Evolutionary conservation across 73 alveolate species (phyloP), one percentile per base, ranked within the genome.

Genomic region (Effrenium voratum): DNA sequence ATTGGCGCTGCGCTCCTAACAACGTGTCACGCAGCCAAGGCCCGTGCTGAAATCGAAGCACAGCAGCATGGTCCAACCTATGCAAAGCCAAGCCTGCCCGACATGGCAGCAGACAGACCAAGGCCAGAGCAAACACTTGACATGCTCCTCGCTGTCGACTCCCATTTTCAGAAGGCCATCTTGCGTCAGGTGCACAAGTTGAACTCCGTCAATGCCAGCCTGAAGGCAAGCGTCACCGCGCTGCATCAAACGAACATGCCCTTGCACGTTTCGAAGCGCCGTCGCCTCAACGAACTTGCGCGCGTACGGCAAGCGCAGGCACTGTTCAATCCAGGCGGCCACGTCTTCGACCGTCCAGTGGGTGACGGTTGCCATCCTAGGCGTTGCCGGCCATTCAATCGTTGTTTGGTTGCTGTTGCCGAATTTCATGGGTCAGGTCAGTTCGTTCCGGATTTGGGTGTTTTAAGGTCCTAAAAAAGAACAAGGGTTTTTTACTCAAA

Each of bases 291-390:
- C 60, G 44, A 79, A 79, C 45, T 28, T 66, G 5, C 45, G 68
- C 0, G 68, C 90, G 28, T 79, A 79, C 32, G 90, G 90, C 22
- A 79, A 50, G 22, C 30, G 90, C 90, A 79, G 32, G 32, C 90
- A 79, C 45, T 79, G 90, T 36, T 45, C 90, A 60, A 79, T 43
- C 90, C 90, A 79, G 13, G 90, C 60, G 55, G 90, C 63, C 63
- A 79, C 90, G 44, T 79, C 90, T 45, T 79, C 90, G 46, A 79
- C 90, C 44, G 90, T 79, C 90, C 90, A 79, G 45, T 79, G 90
- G 66, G 45, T 66, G 30, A 79, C 90, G 32, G 90, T 79, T 41
- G 90, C 66, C 90, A 79, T 79, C 79, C 34, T 66, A 19, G 19
- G 19, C 26, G 63, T 52, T 8, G 63, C 63, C 26, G 26, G 63